phyloP scores from a whole-genome alignment of 805 yeast genomes.

The Wickerhamiella hasegawae region DNA sequence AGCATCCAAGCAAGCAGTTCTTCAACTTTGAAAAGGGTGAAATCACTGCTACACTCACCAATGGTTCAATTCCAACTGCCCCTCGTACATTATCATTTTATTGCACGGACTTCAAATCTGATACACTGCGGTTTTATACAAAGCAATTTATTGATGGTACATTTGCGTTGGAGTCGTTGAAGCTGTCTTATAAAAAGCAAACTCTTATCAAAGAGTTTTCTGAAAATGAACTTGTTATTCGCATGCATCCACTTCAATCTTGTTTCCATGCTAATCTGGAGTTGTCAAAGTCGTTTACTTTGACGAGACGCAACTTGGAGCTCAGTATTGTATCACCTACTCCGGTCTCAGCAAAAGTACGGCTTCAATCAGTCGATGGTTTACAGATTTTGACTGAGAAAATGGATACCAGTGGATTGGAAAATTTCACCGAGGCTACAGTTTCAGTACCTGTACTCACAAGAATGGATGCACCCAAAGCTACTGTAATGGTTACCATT shows the following conservation, averaged over 20 bases:
- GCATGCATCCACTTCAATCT: conserved; percentile 14
- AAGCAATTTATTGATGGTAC: conserved; percentile 22
- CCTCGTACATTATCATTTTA: too few relatives aligned
- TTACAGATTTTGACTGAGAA: conserved; percentile 12
- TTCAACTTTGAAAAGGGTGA: conserved; percentile 10
- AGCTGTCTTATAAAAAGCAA: conserved; percentile 17
- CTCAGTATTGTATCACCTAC: conserved; percentile 5
- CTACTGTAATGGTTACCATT: conserved; percentile 15
- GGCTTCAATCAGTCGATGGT: conserved; percentile 9
- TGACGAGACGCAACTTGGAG: conserved; percentile 11
- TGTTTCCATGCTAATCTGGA: conserved; percentile 13
- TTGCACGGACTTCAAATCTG: neutral
- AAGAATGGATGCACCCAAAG: conserved; percentile 13
- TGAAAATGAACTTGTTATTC: conserved; percentile 3
- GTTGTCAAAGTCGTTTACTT: conserved; percentile 9
- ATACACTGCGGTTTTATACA: conserved; percentile 8
- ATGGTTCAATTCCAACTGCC: too few relatives aligned
- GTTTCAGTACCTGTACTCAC: conserved; percentile 24
- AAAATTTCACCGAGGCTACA: conserved; percentile 5
- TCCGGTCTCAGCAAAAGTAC: conserved; percentile 7
- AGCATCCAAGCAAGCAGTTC: conserved; percentile 16
- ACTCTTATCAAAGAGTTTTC: conserved; percentile 14
- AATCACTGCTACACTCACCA: conserved; percentile 6
- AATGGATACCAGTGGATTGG: conserved; percentile 6
- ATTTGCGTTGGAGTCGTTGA: conserved; percentile 20